These are phyloP conservation scores for Phyllachora maydis DNA, from an alignment of 2,329 filamentous ascomycete genomes.

Conservation along the genomic window DNA sequence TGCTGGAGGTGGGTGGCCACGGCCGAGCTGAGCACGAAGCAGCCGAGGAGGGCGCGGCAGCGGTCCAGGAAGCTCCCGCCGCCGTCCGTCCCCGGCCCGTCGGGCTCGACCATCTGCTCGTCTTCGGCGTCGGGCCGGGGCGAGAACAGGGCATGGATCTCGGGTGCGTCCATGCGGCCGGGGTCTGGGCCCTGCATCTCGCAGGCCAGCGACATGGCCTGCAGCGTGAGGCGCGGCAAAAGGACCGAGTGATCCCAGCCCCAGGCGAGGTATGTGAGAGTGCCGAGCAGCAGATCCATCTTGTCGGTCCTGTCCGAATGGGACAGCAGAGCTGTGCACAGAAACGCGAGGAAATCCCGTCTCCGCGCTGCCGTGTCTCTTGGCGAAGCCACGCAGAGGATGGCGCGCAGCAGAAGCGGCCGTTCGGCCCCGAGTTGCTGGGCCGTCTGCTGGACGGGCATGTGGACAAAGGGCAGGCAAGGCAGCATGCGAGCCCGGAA, in stretches of 20 bases:
- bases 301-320: constrained; percentile 8
- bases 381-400: constrained; percentile 12
- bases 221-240: constrained; percentile 14
- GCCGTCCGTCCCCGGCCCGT: no score
- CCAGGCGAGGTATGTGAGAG: constrained; percentile 7
- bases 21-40: no score
- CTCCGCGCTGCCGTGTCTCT: constrained; percentile 8
- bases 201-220: constrained; percentile 14
- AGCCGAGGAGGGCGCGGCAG: no score
- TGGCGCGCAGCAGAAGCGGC: constrained; percentile 15
- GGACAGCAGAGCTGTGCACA: constrained; percentile 10
- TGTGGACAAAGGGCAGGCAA: constrained; percentile 13
- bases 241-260: constrained; percentile 6
- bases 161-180: no score
- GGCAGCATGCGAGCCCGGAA: constrained; percentile 15
- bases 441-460: constrained; percentile 9
- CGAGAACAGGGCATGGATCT: constrained; percentile 12
- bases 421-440: constrained; percentile 11
- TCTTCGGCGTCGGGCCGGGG: constrained; percentile 10
- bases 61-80: no score
- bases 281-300: constrained; percentile 14
- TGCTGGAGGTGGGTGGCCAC: no score
- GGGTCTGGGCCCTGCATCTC: no score
- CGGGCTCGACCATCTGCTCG: no score
- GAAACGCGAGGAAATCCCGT: constrained; percentile 10